Evolutionary conservation across 78 protist genomes (phyloP), one percentile per base, ranked within the genome.

Genomic region (Mantamonas sphyraenae): DNA sequence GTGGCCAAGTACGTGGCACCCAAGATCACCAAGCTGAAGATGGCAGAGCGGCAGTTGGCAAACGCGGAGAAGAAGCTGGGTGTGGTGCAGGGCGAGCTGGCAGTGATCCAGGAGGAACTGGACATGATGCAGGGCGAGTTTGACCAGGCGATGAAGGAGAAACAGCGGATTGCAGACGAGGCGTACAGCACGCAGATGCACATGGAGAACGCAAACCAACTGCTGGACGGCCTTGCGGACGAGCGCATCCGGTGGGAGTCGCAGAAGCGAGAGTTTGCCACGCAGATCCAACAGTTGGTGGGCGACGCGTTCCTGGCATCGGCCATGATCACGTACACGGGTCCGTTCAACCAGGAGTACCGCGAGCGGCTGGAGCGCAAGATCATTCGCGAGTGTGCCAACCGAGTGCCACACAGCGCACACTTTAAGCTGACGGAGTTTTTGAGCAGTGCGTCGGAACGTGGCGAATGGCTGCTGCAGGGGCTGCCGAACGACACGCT

Each of bases 401-500:
- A n/a, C n/a, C n/a, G n/a, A n/a, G n/a, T n/a, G n/a, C n/a, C n/a
- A n/a, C n/a, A n/a, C n/a, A n/a, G n/a, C n/a, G n/a, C n/a, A n/a
- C n/a, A n/a, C n/a, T n/a, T n/a, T n/a, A n/a, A n/a, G n/a, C n/a
- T n/a, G n/a, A n/a, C n/a, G n/a, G n/a, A n/a, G n/a, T n/a, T n/a
- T n/a, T n/a, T n/a, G n/a, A n/a, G n/a, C n/a, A n/a, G n/a, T n/a
- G n/a, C n/a, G n/a, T n/a, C n/a, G n/a, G n/a, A n/a, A n/a, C n/a
- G n/a, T n/a, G n/a, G 87, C 45, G 88, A 84, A 59, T 93, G 97
- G 97, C 75, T 56, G 22, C 42, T 82, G 17, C 89, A 93, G 61
- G 91, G 92, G 8, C 80, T 93, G 30, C 97, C 97, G 34, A 77
- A 81, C 33, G 97, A 93, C 70, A 92, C 84, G 34, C 86, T 82